A percentile compares a stretch with the other conserved stretches of the same genome.
These are phyloP conservation scores for Didymella sp. DNA, from an alignment of 2,329 filamentous ascomycete species.

Conservation along the genomic window DNA sequence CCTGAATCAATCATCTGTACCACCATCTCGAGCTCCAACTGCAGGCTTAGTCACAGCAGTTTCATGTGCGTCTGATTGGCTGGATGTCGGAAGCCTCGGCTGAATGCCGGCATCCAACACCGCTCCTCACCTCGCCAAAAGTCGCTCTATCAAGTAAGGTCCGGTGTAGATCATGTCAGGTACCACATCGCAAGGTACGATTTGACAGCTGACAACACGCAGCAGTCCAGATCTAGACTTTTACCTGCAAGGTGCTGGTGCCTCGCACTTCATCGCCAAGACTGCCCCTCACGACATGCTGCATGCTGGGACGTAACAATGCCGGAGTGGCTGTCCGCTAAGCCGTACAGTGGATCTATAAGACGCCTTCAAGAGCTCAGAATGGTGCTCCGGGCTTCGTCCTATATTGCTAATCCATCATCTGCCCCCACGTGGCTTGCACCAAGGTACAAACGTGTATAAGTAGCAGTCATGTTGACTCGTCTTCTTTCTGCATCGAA, in stretches of 20 bases:
- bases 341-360: slow-evolving; percentile 4
- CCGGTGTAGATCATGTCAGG: slow-evolving; percentile 4
- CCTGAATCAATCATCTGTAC: slow-evolving; percentile 37
- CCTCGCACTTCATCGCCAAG: slow-evolving; percentile 31
- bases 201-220: slow-evolving; percentile 7
- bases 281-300: slow-evolving; percentile 33
- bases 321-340: slow-evolving; percentile 18
- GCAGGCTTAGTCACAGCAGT: slow-evolving; percentile 4
- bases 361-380: not conserved
- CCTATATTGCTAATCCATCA: slow-evolving; percentile 14
- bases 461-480: slow-evolving; percentile 26
- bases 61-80: slow-evolving; percentile 1
- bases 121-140: slow-evolving; percentile 8
- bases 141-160: slow-evolving; percentile 3
- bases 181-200: not conserved
- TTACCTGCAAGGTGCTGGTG: slow-evolving; percentile 8
- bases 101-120: slow-evolving; percentile 3
- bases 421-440: not conserved
- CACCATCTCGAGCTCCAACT: slow-evolving; percentile 1
- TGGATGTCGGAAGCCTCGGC: slow-evolving; percentile 9
- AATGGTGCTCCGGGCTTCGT: slow-evolving; percentile 26
- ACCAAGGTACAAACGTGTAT: slow-evolving; percentile 7
- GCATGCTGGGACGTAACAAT: slow-evolving; percentile 6
- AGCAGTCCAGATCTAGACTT: slow-evolving; percentile 1
- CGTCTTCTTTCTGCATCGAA: not conserved